Base-by-base conservation (phyloP, 345 rosid genomes). In the Dipteronia dyeriana region DNA sequence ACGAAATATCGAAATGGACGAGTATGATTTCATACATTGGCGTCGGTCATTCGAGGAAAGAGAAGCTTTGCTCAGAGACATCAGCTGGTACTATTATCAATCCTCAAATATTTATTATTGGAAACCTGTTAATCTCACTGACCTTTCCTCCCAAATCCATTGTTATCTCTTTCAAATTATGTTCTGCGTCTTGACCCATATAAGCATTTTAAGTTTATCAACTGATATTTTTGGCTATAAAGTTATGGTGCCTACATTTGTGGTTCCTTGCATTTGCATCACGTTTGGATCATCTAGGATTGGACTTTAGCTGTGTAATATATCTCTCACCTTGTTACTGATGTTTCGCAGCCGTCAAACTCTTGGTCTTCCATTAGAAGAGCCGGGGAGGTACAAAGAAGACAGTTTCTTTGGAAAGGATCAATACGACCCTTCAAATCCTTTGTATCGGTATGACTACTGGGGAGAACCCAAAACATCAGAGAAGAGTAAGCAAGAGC, bases 391-490 rank as follows among this genome's bases (percentile, higher is more conserved):
- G 83, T 95, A 91, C 62, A 91, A 86, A 76, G 91, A 91, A n/a
- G 80, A 81, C 41, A 93, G 91, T 71, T 95, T 73, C 85, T 95
- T 93, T 70, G 94, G 95, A 68, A 92, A 92, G 87, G 96, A 92
- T 76, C 92, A 91, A 54, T 95, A 95, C 43, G 96, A 95, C 86
- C 97, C 98, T 8, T 81, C 93, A 12, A 90, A 91, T 80, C 89
- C 99, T 17, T 65, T 95, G 25, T 95, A 86, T 49, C 87, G 92
- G 17, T 92, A 93, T 43, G 98, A 95, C 81, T 95, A 93, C 79
- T 95, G 98, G 97, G 98, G 98, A 54, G 99, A 93, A 76, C 98
- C 98, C 7, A 87, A 89, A 90, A 90, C 86, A 89, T 93, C 97
- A 9, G 95, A 92, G 81, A 93, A 91, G 84, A 95, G 97, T 72